Evolutionary conservation across 805 yeast genomes (phyloP), one percentile per base, ranked within the genome.

Genomic region (Danielia reshetovae): DNA sequence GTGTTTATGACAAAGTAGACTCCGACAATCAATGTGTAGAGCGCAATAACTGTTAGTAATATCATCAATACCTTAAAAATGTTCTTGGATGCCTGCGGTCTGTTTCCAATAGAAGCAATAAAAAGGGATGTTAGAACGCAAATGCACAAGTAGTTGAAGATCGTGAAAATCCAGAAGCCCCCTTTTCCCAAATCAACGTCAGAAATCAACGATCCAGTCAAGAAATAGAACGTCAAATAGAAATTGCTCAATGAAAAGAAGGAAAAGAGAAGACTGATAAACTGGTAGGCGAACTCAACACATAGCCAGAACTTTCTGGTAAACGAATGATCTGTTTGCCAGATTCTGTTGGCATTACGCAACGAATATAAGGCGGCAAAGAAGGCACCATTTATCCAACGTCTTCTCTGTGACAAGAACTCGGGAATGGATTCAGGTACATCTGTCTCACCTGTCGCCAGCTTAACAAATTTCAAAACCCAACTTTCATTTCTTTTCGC

Each of bases 31-130:
- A 89, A 67, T 0, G 96, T 84, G 59, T 86, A 93, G 1, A 78
- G 60, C 0, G 96, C 88, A 55, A 96, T 85, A 18, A 85, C 42
- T 0, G 90, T 81, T 41, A 93, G 62, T 27, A 87, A 60, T 2
- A 81, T 65, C 62, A 93, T 85, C 22, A 89, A 73, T 0, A 73
- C 61, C 51, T 85, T 70, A 61, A 88, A 93, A 32, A 90, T 60
- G 34, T 75, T 79, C 38, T 80, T 81, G 0, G 96, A 90, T 22
- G 98, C 98, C 50, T 93, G 97, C 2, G 99, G 99, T 52, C 97
- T 75, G 55, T 93, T 93, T 45, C 99, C 99, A 75, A 93, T 84
- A 0, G 97, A 88, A 24, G 89, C 84, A 46, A 93, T 81, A 52
- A 93, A 85, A 60, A 88, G 81, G n/a, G 94, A 77, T 9, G 93